Evolutionary conservation across 805 yeast species (phyloP), one percentile per base, ranked within the genome.

Genomic region (Wickerhamomyces chambardii): DNA sequence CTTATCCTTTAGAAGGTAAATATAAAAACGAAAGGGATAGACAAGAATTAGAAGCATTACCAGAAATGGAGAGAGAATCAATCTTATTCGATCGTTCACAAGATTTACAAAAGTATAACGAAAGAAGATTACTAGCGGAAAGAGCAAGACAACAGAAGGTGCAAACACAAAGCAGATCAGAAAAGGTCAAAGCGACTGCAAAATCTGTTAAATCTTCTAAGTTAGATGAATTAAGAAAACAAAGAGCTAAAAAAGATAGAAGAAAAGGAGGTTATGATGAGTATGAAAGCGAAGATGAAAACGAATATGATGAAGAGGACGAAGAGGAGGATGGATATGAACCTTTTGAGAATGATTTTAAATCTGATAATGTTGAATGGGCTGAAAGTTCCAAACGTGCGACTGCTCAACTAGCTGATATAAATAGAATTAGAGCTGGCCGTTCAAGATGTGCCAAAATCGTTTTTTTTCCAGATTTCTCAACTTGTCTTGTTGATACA

Each of bases 1-100:
- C 97, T 9, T 92, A 89, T 55, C 98, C 98, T 3, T 59, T 90
- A 36, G 96, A 87, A 51, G 95, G 95, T 7, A 86, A 85, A 51
- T 92, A 79, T 64, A 84, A 78, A 49, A 81, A 87, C 57, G 95
- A 78, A 36, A 68, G 64, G 8, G 99, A 92, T 59, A 72, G 84
- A 40, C 75, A 63, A 2, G 58, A 64, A 36, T 64, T 84, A 50
- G 78, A 69, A 32, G 54, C 66, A 1, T 70, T 92, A 78, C 95
- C 90, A 37, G 98, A 92, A 65, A 75, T 92, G 56, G 84, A 84
- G 50, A 81, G 97, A 51, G 98, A 92, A 64, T 79, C 83, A 47
- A 75, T 87, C 37, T 70, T 92, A 37, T 92, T 85, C 48, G 97
- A 90, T 37, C 84, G 99, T 59, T 75, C 85, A 8, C 96, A 87